Evolutionary conservation across 805 yeast genomes (phyloP).

Genomic region (Torulaspora microellipsoides): DNA sequence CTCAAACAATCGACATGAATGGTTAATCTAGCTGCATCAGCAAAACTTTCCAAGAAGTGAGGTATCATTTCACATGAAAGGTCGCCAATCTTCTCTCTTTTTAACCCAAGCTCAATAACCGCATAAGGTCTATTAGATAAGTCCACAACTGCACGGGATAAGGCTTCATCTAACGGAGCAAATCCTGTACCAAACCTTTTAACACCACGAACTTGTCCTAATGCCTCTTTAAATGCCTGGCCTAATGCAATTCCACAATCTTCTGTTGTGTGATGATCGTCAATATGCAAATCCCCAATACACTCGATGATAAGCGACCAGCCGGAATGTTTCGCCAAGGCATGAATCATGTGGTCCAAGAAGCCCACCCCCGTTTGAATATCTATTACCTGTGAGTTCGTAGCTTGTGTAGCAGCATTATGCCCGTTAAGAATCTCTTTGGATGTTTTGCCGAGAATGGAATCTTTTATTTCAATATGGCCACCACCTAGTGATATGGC

Average conservation of each 20-base stretch:
- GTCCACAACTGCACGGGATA: conserved; percentile 94
- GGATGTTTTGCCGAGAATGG: conserved; percentile 42
- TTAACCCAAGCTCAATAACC: conserved; percentile 81
- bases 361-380: conserved; percentile 93
- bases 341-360: conserved; percentile 95
- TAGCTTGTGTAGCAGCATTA: conserved; percentile 63
- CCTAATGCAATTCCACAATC: conserved; percentile 94
- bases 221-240: conserved; percentile 78
- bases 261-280: conserved; percentile 96
- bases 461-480: conserved; percentile 53
- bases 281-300: conserved; percentile 90
- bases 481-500: conserved; percentile 87
- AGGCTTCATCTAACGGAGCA: conserved; percentile 96
- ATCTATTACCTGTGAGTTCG: conserved; percentile 66
- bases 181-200: conserved; percentile 89
- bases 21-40: conserved; percentile 86
- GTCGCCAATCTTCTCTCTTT: conserved; percentile 90
- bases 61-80: conserved; percentile 95
- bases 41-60: conserved; percentile 92
- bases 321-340: conserved; percentile 93
- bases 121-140: conserved; percentile 91
- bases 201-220: conserved; percentile 86
- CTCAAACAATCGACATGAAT: conserved; percentile 91
- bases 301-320: conserved; percentile 91
- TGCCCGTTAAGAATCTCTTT: conserved; percentile 34